phyloP scores from a whole-genome alignment of 495 filamentous ascomycete species.

The Echria macrotheca region DNA sequence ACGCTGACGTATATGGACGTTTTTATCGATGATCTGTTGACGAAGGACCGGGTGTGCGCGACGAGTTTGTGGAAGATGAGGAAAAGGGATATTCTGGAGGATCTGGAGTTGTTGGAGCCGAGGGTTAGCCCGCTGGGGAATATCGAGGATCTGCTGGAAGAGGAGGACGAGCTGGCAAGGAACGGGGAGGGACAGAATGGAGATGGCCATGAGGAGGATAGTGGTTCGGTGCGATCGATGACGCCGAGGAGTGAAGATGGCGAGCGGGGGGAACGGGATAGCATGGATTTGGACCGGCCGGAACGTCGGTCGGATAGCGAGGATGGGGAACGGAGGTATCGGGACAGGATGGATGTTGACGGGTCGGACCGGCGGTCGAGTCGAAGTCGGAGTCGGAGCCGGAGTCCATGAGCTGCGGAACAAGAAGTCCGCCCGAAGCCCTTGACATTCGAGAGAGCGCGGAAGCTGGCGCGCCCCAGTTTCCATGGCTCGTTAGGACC shows the following conservation, averaged over 20 bases:
- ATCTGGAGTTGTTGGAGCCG: constrained; percentile 80
- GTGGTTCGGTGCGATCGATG: constrained; percentile 1
- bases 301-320: neutral
- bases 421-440: too few species aligned
- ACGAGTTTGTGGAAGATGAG: constrained; percentile 93
- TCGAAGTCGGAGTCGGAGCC: neutral
- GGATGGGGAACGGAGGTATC: neutral
- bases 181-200: constrained; percentile 30
- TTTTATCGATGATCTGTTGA: constrained; percentile 88
- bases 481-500: too few species aligned
- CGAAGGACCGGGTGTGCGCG: constrained; percentile 82
- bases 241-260: neutral
- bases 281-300: neutral
- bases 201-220: constrained; percentile 13
- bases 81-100: constrained; percentile 75
- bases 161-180: constrained; percentile 44
- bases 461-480: too few species aligned
- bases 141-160: constrained; percentile 73
- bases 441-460: too few species aligned
- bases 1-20: constrained; percentile 79
- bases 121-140: constrained; percentile 81
- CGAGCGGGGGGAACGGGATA: neutral
- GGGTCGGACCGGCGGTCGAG: neutral
- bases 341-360: too few species aligned
- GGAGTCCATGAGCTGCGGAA: neutral